Evolutionary conservation across 257 asterid genomes (phyloP).

Genomic region (Nicotiana otophora): DNA sequence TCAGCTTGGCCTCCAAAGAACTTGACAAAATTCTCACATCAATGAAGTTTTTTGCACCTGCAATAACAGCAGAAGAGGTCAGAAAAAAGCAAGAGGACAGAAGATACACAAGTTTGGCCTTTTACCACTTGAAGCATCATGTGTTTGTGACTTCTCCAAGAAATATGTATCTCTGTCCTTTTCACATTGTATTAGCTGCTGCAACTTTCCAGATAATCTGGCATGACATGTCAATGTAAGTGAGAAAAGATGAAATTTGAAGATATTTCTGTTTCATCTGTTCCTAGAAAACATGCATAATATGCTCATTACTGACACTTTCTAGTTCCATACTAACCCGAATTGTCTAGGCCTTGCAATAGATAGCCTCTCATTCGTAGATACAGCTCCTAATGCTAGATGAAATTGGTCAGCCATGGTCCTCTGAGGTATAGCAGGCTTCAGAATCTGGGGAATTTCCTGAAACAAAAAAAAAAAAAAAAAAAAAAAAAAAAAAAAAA

Average conservation of each 20-base stretch:
- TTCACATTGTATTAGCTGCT: constrained; percentile 58
- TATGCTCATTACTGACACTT: constrained; percentile 12
- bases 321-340: constrained; percentile 41
- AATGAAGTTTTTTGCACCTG: constrained; percentile 46
- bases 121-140: constrained; percentile 42
- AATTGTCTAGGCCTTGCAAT: constrained; percentile 30
- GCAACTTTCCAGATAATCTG: constrained; percentile 60
- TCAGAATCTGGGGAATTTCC: constrained; percentile 39
- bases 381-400: constrained; percentile 52
- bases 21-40: constrained; percentile 62
- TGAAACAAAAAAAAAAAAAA: constrained; percentile 29
- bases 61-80: constrained; percentile 10
- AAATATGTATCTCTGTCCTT: constrained; percentile 51
- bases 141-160: constrained; percentile 32
- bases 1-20: constrained; percentile 80
- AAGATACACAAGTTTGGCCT: constrained; percentile 8
- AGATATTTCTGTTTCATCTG: not conserved
- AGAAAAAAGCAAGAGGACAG: constrained; percentile 7
- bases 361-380: constrained; percentile 26
- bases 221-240: constrained; percentile 15
- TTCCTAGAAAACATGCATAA: constrained; percentile 12
- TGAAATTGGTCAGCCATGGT: constrained; percentile 80
- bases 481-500: constrained; percentile 21
- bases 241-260: not conserved
- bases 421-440: constrained; percentile 32